phyloP scores from a whole-genome alignment of 768 basidiomycete species.

The Stropharia rugosoannulata region DNA sequence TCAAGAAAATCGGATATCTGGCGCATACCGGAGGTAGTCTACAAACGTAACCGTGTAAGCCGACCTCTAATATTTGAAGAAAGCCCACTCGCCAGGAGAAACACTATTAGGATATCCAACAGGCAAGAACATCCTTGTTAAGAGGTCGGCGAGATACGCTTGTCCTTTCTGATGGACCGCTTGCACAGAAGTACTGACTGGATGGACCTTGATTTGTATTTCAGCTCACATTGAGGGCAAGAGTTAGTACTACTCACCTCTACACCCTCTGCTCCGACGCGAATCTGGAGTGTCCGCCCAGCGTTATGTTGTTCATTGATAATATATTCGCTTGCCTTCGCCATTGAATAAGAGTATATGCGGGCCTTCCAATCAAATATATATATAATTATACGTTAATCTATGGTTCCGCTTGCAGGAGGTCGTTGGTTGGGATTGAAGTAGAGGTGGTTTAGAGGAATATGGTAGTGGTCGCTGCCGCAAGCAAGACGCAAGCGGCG shows the following conservation, averaged over 20 bases:
- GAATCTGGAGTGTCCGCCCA: neutral
- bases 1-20: neutral
- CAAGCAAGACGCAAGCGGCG: no score
- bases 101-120: slow-evolving; percentile 62
- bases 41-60: neutral
- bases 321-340: neutral
- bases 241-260: neutral
- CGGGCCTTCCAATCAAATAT: no score
- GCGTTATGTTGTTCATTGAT: slow-evolving; percentile 2
- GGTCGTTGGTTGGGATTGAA: no score
- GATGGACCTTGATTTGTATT: neutral
- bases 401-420: no score
- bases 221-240: neutral
- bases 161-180: neutral
- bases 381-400: no score
- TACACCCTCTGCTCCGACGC: neutral
- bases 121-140: slow-evolving; percentile 55
- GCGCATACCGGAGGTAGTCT: slow-evolving; percentile 57
- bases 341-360: no score
- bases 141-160: slow-evolving; percentile 22
- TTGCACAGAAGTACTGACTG: neutral
- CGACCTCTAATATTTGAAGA: neutral
- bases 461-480: no score
- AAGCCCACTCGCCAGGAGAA: slow-evolving; percentile 44
- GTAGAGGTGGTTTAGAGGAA: no score